These are phyloP conservation scores for Collybia nuda DNA, from an alignment of 768 basidiomycete genomes.

Conservation along the genomic window DNA sequence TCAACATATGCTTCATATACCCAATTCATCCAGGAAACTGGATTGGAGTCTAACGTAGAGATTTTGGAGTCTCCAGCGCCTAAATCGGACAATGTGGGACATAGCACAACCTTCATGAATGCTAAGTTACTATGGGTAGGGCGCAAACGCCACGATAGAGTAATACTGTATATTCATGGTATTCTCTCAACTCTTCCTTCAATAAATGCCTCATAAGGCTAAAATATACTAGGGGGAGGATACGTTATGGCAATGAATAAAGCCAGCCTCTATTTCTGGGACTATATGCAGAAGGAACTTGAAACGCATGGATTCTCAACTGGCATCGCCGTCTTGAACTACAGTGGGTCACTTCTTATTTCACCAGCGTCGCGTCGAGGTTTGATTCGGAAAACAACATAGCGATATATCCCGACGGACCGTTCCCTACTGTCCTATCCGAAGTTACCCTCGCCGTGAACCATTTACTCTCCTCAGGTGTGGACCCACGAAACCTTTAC, in stretches of 20 bases:
- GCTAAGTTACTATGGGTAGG: conserved; percentile 32
- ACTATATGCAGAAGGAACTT: conserved; percentile 24
- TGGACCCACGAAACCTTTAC: conserved; percentile 29
- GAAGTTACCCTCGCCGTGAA: conserved; percentile 29
- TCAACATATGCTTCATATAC: conserved; percentile 19
- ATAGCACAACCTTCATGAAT: conserved; percentile 14
- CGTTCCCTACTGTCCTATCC: conserved; percentile 33
- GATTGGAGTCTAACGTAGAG: conserved; percentile 18
- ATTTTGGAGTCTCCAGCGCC: conserved; percentile 3
- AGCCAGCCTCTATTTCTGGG: conserved; percentile 24
- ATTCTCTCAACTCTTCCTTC: not conserved
- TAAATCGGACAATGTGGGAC: too few species aligned
- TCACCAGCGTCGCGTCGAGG: not conserved
- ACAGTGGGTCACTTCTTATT: conserved; percentile 21
- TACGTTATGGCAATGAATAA: conserved; percentile 24
- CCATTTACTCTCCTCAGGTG: conserved; percentile 27
- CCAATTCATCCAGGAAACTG: conserved; percentile 17
- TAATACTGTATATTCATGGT: conserved; percentile 34
- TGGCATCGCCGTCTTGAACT: conserved; percentile 29
- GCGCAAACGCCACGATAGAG: conserved; percentile 24
- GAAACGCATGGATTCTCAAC: conserved; percentile 11
- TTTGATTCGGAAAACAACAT: not conserved
- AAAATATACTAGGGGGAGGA: conserved; percentile 25
- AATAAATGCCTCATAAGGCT: not conserved
- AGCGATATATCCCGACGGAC: conserved; percentile 32